Evolutionary conservation across 305 asterid genomes (phyloP).

Genomic region (Nicotiana rustica): DNA sequence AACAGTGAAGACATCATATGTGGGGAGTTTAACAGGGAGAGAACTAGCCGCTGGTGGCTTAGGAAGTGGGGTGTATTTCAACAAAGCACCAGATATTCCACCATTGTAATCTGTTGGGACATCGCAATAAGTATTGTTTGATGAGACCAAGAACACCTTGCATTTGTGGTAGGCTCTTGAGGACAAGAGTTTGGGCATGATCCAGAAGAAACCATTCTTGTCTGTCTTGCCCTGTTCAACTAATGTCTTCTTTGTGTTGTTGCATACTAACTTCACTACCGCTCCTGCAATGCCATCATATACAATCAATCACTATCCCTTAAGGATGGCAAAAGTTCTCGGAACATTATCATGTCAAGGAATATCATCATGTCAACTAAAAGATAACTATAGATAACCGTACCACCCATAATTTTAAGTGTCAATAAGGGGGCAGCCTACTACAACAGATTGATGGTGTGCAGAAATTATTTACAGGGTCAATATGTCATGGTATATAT

Average conservation of each 20-base stretch:
- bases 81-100: constrained; percentile 64
- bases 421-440: no score
- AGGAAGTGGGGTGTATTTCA: constrained; percentile 33
- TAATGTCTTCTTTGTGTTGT: constrained; percentile 52
- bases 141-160: constrained; percentile 62
- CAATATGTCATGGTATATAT: no score
- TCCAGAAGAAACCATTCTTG: constrained; percentile 76
- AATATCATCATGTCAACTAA: not conserved
- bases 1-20: constrained; percentile 54
- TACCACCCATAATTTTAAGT: no score
- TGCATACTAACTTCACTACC: constrained; percentile 68
- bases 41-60: constrained; percentile 38
- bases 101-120: constrained; percentile 60
- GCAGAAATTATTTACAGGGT: no score
- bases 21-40: constrained; percentile 11
- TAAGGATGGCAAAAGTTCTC: no score
- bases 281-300: constrained; percentile 58
- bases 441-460: no score
- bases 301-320: not conserved
- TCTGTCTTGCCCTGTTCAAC: constrained; percentile 54
- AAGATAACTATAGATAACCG: not conserved
- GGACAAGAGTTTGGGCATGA: constrained; percentile 57
- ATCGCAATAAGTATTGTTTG: constrained; percentile 53
- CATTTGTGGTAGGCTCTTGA: constrained; percentile 65
- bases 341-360: no score